Percentiles rank a stretch among this genome's conserved stretches.
Evolutionary conservation across 2,329 filamentous ascomycete genomes (phyloP).

Genomic region (Periconia digitata): DNA sequence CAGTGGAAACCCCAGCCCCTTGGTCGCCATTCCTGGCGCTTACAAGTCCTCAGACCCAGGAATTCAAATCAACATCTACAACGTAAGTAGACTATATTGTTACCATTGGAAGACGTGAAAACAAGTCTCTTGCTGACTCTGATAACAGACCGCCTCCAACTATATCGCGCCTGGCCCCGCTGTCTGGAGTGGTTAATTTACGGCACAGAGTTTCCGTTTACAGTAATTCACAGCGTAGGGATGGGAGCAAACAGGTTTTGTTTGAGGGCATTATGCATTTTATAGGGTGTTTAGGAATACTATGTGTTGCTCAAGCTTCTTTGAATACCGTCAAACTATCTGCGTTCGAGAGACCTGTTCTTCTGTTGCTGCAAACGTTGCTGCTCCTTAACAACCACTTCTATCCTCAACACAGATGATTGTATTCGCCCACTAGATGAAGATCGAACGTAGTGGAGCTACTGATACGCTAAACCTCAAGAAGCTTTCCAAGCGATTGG

Average conservation of each 20-base stretch:
- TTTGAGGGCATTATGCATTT: too few relatives aligned
- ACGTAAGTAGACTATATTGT: slow-evolving; percentile 8
- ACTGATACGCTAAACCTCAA: neutral
- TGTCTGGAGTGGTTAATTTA: slow-evolving; percentile 29
- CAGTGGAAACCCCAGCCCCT: slow-evolving; percentile 36
- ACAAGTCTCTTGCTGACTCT: neutral
- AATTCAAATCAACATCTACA: slow-evolving; percentile 38
- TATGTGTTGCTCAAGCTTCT: too few relatives aligned
- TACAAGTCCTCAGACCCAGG: slow-evolving; percentile 25
- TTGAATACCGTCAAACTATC: too few relatives aligned
- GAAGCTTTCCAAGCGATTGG: neutral
- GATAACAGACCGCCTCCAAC: slow-evolving; percentile 8
- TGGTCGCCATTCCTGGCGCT: slow-evolving; percentile 47
- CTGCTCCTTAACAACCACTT: too few relatives aligned
- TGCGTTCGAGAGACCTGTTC: too few relatives aligned
- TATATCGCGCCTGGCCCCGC: slow-evolving; percentile 34
- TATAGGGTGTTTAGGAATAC: too few relatives aligned
- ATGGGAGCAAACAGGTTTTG: too few relatives aligned
- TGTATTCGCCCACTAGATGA: neutral
- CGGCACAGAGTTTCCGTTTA: neutral
- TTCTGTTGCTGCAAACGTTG: too few relatives aligned
- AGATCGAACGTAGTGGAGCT: neutral
- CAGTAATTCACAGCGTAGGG: too few relatives aligned
- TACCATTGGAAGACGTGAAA: neutral
- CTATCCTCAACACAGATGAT: neutral